Conservation (phyloP, 139 green algal species). For the Diplosphaera chodatii region DNA sequence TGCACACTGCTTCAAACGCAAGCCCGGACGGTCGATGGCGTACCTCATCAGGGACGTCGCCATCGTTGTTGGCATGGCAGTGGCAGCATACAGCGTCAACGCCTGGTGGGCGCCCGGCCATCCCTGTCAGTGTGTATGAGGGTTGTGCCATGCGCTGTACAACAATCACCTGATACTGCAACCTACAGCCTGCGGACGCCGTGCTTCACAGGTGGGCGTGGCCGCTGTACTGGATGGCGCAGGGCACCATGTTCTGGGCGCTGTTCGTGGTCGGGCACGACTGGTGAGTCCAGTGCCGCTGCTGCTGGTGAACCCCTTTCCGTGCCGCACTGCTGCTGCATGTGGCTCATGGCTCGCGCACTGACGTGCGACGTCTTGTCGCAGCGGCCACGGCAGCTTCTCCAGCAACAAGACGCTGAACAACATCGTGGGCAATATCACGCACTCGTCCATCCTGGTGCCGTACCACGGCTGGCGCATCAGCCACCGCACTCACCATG, state of each 20-base stretch:
- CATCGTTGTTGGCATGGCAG: conserved; percentile 75
- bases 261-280: conserved; percentile 95
- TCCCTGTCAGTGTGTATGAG: too few relatives aligned
- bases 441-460: conserved; percentile 89
- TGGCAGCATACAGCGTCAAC: conserved; percentile 57
- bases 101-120: too few relatives aligned
- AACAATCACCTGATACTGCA: too few relatives aligned
- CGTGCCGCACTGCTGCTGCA: too few relatives aligned
- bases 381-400: conserved; percentile 89
- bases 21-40: conserved; percentile 58
- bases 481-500: conserved; percentile 87
- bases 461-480: conserved; percentile 94
- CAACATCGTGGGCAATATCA: conserved; percentile 86
- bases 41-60: conserved; percentile 77
- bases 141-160: too few relatives aligned
- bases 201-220: conserved; percentile 70
- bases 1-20: conserved; percentile 71
- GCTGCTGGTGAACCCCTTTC: background rate
- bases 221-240: conserved; percentile 91
- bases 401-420: conserved; percentile 86
- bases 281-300: conserved; percentile 56
- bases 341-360: too few relatives aligned
- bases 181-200: too few relatives aligned
- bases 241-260: conserved; percentile 98
- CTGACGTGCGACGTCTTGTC: background rate